Base-by-base conservation (phyloP, 257 asterid genomes). In the Mitragyna speciosa region DNA sequence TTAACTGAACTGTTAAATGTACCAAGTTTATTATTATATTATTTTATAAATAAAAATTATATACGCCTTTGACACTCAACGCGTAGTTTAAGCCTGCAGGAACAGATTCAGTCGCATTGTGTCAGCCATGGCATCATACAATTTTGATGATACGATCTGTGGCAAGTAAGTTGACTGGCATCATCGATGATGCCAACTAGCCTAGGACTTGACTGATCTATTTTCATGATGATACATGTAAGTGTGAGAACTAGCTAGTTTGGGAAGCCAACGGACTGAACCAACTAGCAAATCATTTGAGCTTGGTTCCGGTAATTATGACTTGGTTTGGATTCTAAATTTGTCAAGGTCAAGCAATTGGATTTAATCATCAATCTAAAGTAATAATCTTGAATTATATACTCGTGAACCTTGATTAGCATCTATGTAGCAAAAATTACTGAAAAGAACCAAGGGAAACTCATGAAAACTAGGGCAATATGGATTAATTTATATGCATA, bases 141-240 rank as follows among this genome's bases (percentile, higher is more conserved):
- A 66, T 66, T 31, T 33, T 33, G n/a, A 15, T 33, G 14, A 14
- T 66, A 17, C 1, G 47, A 19, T 17, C 19, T 36, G n/a, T 20
- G 20, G 43, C 43, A 7, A 20, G 71, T 31, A 16, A 31, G 6
- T 8, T 4, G 16, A 15, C 7, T 24, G 24, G 14, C 39, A 73
- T 72, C 48, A 48, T 47, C 11, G 39, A 59, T 61, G 72, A 33
- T 63, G 68, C 72, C 54, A 72, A 51, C 63, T 73, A 74, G 49
- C 28, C 33, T 36, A 2, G 52, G 51, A 74, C 63, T 74, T 22
- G 54, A 39, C 33, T 19, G 8, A 39, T 67, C 16, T 19, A 33
- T 33, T 16, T 67, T 36, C 14, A 33, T 31, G 8, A 67, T 67
- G n/a, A 22, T 31, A 5, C 28, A 14, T 64, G 49, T 4, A 5